Base-by-base conservation (phyloP, 148 eudicot species). In the Mesembryanthemum crystallinum region DNA sequence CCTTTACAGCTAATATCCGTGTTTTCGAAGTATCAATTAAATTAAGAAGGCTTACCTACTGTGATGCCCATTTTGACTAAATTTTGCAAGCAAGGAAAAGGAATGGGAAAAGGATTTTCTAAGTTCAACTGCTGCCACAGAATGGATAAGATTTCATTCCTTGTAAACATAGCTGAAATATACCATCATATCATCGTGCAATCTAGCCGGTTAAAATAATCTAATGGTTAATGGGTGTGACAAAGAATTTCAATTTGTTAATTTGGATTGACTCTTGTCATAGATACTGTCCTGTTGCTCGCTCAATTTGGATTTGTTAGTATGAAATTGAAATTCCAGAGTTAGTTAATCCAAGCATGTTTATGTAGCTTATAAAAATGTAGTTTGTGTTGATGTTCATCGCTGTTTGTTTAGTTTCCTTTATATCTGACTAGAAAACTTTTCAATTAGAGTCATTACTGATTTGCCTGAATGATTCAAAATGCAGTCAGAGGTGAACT, bases 401-500 rank as follows among this genome's bases (percentile, higher is more conserved):
- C n/a, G 62, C 47, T 24, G 64, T 27, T 63, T 8, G 18, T 24
- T 25, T 28, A 4, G 67, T n/a, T 42, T 60, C 14, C 14, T 25
- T 73, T 25, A 21, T 25, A 58, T 27, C 35, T 59, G 33, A 15
- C 39, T 58, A 0, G 10, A 21, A 43, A 21, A 29, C 29, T 39
- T 33, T 24, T 23, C 8, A 0, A 17, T 33, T 18, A 11, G 17
- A 2, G 23, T 61, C 27, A 28, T 52, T 29, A 63, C 73, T 71
- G 13, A 77, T 42, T 65, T 66, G 17, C 55, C 20, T 27, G 42
- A 62, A 65, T 42, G 67, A 35, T 65, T 65, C 8, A 24, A 63
- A 80, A 47, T 82, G 83, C 83, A 88, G 91, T 86, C 91, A 3
- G 91, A 88, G 76, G 91, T 86, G 71, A 81, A 86, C 67, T 86